Evolutionary conservation across 768 basidiomycete genomes (phyloP).

Genomic region (Sistotremastrum niveocremeum): DNA sequence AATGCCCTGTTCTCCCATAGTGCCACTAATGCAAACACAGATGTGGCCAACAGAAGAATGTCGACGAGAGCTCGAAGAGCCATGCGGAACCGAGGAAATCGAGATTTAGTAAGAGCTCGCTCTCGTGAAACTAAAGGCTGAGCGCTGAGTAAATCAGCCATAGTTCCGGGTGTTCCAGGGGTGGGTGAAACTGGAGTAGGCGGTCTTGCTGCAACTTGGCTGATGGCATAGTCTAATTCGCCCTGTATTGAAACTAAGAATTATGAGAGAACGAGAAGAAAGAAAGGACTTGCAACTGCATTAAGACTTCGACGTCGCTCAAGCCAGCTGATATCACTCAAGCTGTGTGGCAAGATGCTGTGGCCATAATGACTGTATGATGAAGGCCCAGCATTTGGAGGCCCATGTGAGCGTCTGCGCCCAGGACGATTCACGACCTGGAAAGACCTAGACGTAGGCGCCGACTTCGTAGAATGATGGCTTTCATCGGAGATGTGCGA

Average conservation of each 20-base stretch:
- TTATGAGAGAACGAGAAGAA: neutral
- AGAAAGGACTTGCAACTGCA: constrained; percentile 40
- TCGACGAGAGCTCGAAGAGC: constrained; percentile 42
- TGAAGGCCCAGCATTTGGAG: constrained; percentile 28
- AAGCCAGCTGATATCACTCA: constrained; percentile 71
- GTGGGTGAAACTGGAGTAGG: constrained; percentile 28
- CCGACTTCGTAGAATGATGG: too few species aligned
- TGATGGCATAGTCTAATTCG: constrained; percentile 59
- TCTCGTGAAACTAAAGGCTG: constrained; percentile 17
- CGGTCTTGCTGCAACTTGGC: constrained; percentile 35
- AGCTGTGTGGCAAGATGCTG: constrained; percentile 30
- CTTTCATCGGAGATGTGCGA: too few species aligned
- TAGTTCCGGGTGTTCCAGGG: constrained; percentile 26
- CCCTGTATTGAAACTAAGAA: constrained; percentile 28
- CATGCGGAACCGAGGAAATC: constrained; percentile 24
- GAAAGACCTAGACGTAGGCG: constrained; percentile 19
- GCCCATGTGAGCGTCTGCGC: constrained; percentile 32
- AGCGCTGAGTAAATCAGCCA: constrained; percentile 31
- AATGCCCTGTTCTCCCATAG: constrained; percentile 44
- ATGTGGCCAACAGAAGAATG: constrained; percentile 41
- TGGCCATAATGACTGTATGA: constrained; percentile 1
- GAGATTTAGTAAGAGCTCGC: too few species aligned
- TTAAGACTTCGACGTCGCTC: constrained; percentile 58
- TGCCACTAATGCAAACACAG: constrained; percentile 39
- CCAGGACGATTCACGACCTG: constrained; percentile 37